These are phyloP conservation scores for Wickerhamomyces tratensis DNA, from an alignment of 805 yeast species.

Conservation along the genomic window DNA sequence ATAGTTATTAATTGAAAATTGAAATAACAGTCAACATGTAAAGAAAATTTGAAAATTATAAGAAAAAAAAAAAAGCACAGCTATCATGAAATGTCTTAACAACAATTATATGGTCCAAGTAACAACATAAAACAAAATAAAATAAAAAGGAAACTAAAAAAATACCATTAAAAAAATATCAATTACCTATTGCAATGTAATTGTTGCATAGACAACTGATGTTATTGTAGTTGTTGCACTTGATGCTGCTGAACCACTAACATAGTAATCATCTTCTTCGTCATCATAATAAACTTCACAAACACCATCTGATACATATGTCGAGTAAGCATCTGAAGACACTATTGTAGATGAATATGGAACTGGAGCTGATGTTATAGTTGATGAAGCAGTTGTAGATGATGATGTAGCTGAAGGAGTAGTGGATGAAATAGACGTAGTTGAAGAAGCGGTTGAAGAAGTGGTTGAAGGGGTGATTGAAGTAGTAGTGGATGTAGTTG, in stretches of 20 bases:
- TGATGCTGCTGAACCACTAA: conserved; percentile 18
- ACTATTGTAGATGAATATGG: neutral
- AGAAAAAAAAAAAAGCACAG: too few relatives aligned
- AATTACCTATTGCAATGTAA: conserved; percentile 1
- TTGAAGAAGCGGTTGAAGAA: neutral
- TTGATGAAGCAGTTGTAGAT: conserved; percentile 3
- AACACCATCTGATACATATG: conserved; percentile 14
- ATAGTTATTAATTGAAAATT: too few relatives aligned
- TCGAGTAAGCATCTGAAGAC: conserved; percentile 9
- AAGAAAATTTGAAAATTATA: too few relatives aligned
- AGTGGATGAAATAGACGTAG: conserved; percentile 1
- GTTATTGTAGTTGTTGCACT: conserved; percentile 19
- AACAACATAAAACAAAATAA: too few relatives aligned
- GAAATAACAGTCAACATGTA: too few relatives aligned
- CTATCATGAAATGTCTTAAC: too few relatives aligned
- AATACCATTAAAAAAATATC: too few relatives aligned
- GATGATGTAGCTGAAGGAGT: conserved; percentile 9
- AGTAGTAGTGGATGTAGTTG: conserved; percentile 2
- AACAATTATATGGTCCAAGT: too few relatives aligned
- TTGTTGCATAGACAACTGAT: conserved; percentile 12
- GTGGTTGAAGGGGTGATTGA: conserved; percentile 1
- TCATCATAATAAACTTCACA: conserved; percentile 19
- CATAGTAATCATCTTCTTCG: conserved; percentile 11
- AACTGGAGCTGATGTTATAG: conserved; percentile 1
- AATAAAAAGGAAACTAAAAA: too few relatives aligned